Conservation (phyloP, 805 yeast genomes). For the Hanseniaspora lachancei region DNA sequence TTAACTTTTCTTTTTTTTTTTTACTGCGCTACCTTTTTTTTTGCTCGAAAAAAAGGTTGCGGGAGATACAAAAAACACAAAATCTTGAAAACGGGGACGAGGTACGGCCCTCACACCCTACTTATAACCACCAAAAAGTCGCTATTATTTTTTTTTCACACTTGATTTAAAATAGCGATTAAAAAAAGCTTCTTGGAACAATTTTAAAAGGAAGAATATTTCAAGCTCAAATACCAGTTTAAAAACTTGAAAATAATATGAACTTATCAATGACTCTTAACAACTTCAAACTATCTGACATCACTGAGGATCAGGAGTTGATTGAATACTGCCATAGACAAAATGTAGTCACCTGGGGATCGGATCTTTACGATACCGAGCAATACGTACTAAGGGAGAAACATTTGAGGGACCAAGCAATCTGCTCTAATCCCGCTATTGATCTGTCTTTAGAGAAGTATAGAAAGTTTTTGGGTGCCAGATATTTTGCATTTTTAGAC, state of each 20-base stretch:
- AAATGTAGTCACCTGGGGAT: conserved; percentile 28
- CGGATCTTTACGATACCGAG: conserved; percentile 22
- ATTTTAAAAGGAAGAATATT: not conserved
- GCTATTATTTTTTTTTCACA: too few relatives aligned
- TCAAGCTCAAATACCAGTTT: not conserved
- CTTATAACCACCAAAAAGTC: too few relatives aligned
- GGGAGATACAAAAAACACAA: too few relatives aligned
- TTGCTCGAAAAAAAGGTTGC: too few relatives aligned
- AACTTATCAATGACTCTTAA: not conserved
- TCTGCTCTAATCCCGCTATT: not conserved
- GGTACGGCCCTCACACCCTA: too few relatives aligned
- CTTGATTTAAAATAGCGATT: too few relatives aligned
- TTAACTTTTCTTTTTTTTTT: too few relatives aligned
- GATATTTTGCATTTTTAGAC: conserved; percentile 28
- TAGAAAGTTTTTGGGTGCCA: conserved; percentile 25
- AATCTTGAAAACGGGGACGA: too few relatives aligned
- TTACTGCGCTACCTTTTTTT: too few relatives aligned
- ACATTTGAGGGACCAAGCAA: conserved; percentile 13
- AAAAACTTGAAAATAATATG: not conserved
- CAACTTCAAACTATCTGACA: conserved; percentile 15
- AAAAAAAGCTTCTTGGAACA: too few relatives aligned
- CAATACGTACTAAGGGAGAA: conserved; percentile 30
- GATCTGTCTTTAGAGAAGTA: not conserved
- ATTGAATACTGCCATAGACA: conserved; percentile 28
- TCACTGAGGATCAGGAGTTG: conserved; percentile 25